phyloP scores from a whole-genome alignment of 331 rosid species.

The Pyracantha coccinea region DNA sequence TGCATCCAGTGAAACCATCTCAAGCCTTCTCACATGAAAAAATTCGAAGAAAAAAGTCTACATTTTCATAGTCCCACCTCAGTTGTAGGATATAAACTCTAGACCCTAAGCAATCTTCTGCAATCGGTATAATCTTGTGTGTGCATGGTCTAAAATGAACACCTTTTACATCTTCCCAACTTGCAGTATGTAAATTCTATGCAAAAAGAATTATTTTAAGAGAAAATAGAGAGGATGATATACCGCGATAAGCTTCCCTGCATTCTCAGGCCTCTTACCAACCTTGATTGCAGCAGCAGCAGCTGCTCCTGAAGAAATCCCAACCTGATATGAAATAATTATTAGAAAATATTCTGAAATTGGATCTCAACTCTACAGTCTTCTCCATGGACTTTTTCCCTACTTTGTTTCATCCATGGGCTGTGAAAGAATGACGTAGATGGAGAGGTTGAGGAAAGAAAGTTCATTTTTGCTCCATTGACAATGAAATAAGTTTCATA shows the following conservation, averaged over 20 bases:
- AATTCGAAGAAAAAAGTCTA: not conserved
- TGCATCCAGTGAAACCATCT: not conserved
- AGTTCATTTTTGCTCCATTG: no score
- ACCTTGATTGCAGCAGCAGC: constrained; percentile 89
- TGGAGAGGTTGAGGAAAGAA: no score
- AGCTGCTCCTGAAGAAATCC: constrained; percentile 98
- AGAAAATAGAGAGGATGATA: constrained; percentile 8
- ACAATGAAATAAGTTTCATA: no score
- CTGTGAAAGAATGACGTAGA: no score
- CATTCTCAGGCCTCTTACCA: constrained; percentile 91
- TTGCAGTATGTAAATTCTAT: not conserved
- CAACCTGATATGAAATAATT: constrained; percentile 52
- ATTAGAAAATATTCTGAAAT: no score
- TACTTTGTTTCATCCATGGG: no score
- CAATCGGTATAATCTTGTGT: no score
- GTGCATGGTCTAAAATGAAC: no score
- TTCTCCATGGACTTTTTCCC: no score
- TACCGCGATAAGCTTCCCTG: constrained; percentile 91
- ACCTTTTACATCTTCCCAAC: no score
- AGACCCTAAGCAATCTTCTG: no score
- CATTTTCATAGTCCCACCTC: not conserved
- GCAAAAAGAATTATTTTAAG: not conserved
- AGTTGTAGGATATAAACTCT: not conserved
- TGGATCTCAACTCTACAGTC: no score
- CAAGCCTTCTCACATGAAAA: not conserved